Base-by-base conservation (phyloP, 345 rosid species). In the Nasturtium officinale region DNA sequence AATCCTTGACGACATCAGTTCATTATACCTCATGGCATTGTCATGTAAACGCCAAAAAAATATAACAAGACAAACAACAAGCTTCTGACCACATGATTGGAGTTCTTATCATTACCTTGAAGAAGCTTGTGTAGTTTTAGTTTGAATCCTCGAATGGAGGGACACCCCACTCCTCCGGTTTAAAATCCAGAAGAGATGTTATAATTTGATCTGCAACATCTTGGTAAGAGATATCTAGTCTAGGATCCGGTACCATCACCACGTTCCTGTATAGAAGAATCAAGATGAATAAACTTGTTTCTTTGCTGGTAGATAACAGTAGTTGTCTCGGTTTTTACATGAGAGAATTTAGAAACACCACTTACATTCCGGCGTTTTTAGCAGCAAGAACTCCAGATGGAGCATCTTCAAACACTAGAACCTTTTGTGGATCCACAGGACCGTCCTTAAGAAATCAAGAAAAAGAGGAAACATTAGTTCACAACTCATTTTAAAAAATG, bases 301-400 rank as follows among this genome's bases (percentile, higher is more conserved):
- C 21, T 61, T 35, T 33, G 13, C 33, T 53, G 40, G 40, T 46
- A 65, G 15, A 47, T 23, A 32, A 32, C 32, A 9, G 13, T 20
- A 48, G 3, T 0, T 8, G 8, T 45, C 38, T 9, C 8, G 57
- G 63, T 43, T 61, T 17, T 17, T 47, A 56, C 53, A 50, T 5
- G 45, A 18, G 28, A 26, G n/a, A 30, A 10, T 4, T 47, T 15
- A 17, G 20, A 32, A 50, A 65, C 17, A 5, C 62, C 53, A 82
- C 97, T 85, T 81, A 95, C 99, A 95, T 91, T 77, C 87, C 87
- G 29, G 97, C 91, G 82, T 88, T 91, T 79, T 91, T 95, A 8
- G 91, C 99, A 6, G 99, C 99, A 37, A 77, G 88, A 78, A 87
- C 99, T 61, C 99, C 99, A 5, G 93, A 71, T 55, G 99, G 99